phyloP scores from a whole-genome alignment of 345 rosid species.

The sweet orange (Citrus sinensis) region DVS_A1.0 CM039164.1:25612501-25613000 shows the following conservation, averaged over 20 bases:
- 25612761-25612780: constrained; percentile 99
- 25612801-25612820: constrained; percentile 84
- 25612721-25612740: constrained; percentile 50
- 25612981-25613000: background rate
- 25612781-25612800: constrained; percentile 86
- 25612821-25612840: constrained; percentile 25
- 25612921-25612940: background rate
- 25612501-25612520: background rate
- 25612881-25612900: background rate
- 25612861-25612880: background rate
- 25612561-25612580: background rate
- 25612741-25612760: constrained; percentile 84
- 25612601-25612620: background rate
- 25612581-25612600: background rate
- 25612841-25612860: background rate
- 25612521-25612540: background rate
- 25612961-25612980: background rate
- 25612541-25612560: background rate
- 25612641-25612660: background rate
- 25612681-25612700: constrained; percentile 72
- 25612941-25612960: background rate
- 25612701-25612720: constrained; percentile 42
- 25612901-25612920: background rate
- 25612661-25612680: constrained; percentile 26
- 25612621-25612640: background rate